Base-by-base conservation (phyloP, 139 green algal genomes). In the Coccomyxa sp. region DNA sequence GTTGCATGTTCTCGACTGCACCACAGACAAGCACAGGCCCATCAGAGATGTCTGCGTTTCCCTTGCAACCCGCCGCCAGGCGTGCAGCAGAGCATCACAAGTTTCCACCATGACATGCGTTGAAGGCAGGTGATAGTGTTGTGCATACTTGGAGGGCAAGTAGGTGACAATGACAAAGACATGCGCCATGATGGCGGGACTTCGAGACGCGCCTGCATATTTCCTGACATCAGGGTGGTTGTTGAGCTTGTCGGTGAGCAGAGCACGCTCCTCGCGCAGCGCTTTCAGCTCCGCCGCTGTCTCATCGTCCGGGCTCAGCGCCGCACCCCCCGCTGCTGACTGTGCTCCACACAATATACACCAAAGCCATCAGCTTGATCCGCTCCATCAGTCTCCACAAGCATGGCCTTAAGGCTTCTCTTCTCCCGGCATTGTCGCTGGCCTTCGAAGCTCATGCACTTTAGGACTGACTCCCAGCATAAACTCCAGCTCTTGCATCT, bases 211-310 rank as follows among this genome's bases (percentile, higher is more conserved):
- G 81, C 82, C 80, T 78, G 89, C 89, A 87, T 89, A 92, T 66
- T 86, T 79, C 71, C 88, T 90, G 51, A 92, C 88, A 25, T 92
- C 89, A 21, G 88, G 88, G 58, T 92, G 85, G 32, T 83, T 80
- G 32, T 89, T 82, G 38, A 90, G 28, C 80, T 82, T 85, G 28
- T 68, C 67, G 21, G 81, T 82, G 38, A 92, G 81, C 59, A 88
- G 63, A 13, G 79, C 77, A 0, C 87, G 58, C 81, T 92, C 89
- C 58, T 84, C 32, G 58, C 82, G 77, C 76, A 88, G 71, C 58
- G 74, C 76, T 7, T 82, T 66, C 16, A 88, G 68, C 71, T 84
- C 86, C 10, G 45, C 66, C 76, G 27, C 58, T 27, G 76, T 74
- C 51, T 71, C 77, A 58, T 28, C 51, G 31, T 18, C 31, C 57